phyloP scores from a whole-genome alignment of 164 flowering plant species.

The Vitis vinifera region ASM3070453v1 NC_081810.1:5072501-5073000 shows the following conservation, averaged over 20 bases:
- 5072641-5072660: neutral
- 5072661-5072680: neutral
- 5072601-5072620: constrained; percentile 63
- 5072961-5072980: no score
- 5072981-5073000: no score
- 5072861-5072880: no score
- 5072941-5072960: no score
- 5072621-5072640: neutral
- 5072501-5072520: constrained; percentile 91
- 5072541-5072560: constrained; percentile 97
- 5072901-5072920: no score
- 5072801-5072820: neutral
- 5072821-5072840: neutral
- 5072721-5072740: neutral
- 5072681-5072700: neutral
- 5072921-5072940: no score
- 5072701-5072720: neutral
- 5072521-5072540: constrained; percentile 93
- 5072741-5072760: neutral
- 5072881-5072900: no score
- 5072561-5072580: constrained; percentile 93
- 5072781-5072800: neutral
- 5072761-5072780: neutral
- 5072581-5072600: constrained; percentile 98
- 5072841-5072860: neutral